These are phyloP conservation scores for Daldinia concentrica DNA, from an alignment of 495 filamentous ascomycete genomes.

Conservation along the genomic window DNA sequence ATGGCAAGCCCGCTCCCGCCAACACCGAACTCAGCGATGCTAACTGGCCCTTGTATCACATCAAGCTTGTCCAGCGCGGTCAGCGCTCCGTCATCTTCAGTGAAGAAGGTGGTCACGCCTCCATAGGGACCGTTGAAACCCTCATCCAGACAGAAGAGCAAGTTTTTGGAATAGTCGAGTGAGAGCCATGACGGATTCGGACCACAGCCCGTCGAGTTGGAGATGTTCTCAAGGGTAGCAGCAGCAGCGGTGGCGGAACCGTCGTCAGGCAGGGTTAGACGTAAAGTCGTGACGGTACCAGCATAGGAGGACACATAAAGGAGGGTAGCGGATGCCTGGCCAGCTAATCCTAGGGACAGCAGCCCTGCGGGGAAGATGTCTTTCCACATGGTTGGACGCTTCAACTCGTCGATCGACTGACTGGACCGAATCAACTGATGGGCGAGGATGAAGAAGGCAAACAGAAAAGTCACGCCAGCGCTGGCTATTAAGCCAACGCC, in stretches of 20 bases:
- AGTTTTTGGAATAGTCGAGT: constrained; percentile 54
- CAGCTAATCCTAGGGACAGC: constrained; percentile 45
- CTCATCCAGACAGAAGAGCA: constrained; percentile 72
- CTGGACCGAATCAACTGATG: constrained; percentile 34
- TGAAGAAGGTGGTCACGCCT: constrained; percentile 54
- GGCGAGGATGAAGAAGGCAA: constrained; percentile 37
- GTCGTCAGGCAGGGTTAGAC: constrained; percentile 49
- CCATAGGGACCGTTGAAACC: constrained; percentile 52
- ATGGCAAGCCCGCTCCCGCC: constrained; percentile 53
- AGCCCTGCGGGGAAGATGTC: constrained; percentile 44
- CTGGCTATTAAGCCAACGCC: constrained; percentile 35
- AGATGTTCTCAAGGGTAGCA: constrained; percentile 48
- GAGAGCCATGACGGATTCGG: constrained; percentile 68
- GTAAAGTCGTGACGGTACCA: constrained; percentile 65
- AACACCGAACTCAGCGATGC: constrained; percentile 54
- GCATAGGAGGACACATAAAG: constrained; percentile 71
- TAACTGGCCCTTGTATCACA: constrained; percentile 56
- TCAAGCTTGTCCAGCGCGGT: constrained; percentile 47
- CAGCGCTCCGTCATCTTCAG: constrained; percentile 47
- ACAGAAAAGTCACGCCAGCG: constrained; percentile 39
- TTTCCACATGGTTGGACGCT: constrained; percentile 44
- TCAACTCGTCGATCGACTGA: constrained; percentile 32
- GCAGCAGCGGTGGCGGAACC: constrained; percentile 31
- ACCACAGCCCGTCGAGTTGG: constrained; percentile 60
- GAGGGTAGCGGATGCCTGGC: constrained; percentile 49